These are phyloP conservation scores for Penicillium silybi DNA, from an alignment of 495 filamentous ascomycete genomes.

Conservation along the genomic window DNA sequence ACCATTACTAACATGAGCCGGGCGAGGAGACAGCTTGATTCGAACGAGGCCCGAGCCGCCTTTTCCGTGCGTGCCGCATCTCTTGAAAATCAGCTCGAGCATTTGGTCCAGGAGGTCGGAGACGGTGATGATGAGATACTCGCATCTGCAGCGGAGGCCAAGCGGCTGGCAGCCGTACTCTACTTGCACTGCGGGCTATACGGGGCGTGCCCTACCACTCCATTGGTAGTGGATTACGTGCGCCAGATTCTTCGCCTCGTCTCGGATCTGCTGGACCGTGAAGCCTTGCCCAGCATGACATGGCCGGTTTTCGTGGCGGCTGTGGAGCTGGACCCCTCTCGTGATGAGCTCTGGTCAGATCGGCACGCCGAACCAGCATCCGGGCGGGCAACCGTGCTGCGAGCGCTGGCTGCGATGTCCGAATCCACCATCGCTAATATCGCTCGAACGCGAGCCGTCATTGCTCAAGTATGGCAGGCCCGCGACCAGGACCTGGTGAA, in stretches of 20 bases:
- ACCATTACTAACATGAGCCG: conserved; percentile 43
- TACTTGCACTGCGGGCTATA: conserved; percentile 42
- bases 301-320: conserved; percentile 47
- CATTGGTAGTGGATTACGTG: conserved; percentile 34
- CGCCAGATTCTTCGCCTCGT: conserved; percentile 32
- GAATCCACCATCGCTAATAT: conserved; percentile 41
- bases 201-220: conserved; percentile 35
- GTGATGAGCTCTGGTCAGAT: conserved; percentile 36
- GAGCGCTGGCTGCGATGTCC: conserved; percentile 37
- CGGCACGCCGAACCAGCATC: conserved; percentile 15
- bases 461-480: conserved; percentile 42
- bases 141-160: conserved; percentile 35
- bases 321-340: conserved; percentile 39
- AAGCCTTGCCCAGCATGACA: conserved; percentile 29
- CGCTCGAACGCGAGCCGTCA: conserved; percentile 38
- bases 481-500: conserved; percentile 38
- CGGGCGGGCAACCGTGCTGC: conserved; percentile 38
- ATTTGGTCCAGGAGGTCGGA: conserved; percentile 34
- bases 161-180: conserved; percentile 38
- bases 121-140: conserved; percentile 30
- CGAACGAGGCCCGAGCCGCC: conserved; percentile 16
- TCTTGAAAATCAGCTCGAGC: conserved; percentile 27
- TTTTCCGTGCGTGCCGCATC: conserved; percentile 31
- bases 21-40: conserved; percentile 24
- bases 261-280: conserved; percentile 31